These are phyloP conservation scores for Tilletia caries DNA, from an alignment of 1,284 basidiomycete genomes.

Conservation along the genomic window DNA sequence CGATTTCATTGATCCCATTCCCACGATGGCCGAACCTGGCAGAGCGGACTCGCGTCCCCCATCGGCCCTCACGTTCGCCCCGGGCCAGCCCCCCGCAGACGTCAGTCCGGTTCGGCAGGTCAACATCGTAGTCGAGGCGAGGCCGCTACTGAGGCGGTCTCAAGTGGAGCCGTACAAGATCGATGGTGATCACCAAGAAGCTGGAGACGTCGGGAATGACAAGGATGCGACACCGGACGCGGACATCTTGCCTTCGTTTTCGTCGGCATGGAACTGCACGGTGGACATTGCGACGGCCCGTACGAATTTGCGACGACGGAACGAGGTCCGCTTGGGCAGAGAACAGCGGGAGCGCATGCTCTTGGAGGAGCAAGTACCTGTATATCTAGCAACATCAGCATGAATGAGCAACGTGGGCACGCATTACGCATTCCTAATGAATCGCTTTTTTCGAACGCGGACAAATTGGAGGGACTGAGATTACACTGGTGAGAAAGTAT, in stretches of 20 bases:
- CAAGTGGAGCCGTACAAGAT: too few relatives aligned
- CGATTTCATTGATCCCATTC: constrained; percentile 3
- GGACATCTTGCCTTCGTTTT: background rate
- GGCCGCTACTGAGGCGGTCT: background rate
- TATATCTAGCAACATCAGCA: background rate
- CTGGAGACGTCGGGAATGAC: background rate
- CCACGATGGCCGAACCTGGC: background rate
- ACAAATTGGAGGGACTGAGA: too few relatives aligned
- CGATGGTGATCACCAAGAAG: background rate
- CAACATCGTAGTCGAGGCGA: constrained; percentile 8
- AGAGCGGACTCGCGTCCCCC: background rate
- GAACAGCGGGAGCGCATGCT: background rate
- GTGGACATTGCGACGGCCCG: constrained; percentile 4
- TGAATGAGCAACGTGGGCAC: too few relatives aligned
- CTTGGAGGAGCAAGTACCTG: background rate
- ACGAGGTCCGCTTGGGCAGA: background rate
- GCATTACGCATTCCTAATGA: too few relatives aligned
- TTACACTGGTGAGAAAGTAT: too few relatives aligned
- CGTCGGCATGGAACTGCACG: constrained; percentile 8
- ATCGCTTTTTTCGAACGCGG: too few relatives aligned
- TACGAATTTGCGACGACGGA: background rate
- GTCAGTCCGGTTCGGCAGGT: background rate
- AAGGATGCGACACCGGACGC: background rate
- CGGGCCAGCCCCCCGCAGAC: too few relatives aligned
- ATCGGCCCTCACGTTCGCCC: too few relatives aligned